Percentiles rank a stretch among this genome's conserved stretches.
Conservation (phyloP, 495 filamentous ascomycete genomes). For the Penicillium samsonianum region DNA sequence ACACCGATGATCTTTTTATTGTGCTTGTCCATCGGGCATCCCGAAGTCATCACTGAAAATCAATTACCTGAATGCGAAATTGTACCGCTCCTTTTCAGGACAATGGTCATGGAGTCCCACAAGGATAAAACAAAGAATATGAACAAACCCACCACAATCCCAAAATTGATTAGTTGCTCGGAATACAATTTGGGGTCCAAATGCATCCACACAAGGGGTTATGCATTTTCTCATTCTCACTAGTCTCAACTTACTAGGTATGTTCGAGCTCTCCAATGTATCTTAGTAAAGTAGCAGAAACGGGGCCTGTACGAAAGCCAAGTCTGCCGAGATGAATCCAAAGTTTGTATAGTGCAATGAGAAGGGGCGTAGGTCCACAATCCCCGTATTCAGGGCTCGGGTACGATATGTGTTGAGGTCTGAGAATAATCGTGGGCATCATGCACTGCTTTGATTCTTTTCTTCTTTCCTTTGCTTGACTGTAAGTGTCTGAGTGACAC, state of each 20-base stretch:
- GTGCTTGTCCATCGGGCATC: background rate
- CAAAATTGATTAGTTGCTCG: slow-evolving; percentile 4
- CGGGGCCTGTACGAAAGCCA: background rate
- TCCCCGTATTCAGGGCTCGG: background rate
- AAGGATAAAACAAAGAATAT: background rate
- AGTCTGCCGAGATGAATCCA: background rate
- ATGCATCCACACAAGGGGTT: background rate
- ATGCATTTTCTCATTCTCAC: background rate
- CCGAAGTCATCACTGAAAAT: background rate
- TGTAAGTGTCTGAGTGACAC: background rate
- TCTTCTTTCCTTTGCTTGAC: background rate
- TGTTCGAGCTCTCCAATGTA: background rate
- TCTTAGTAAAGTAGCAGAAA: background rate
- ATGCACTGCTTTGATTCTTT: background rate
- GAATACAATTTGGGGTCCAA: slow-evolving; percentile 11
- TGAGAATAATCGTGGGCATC: background rate
- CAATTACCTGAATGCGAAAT: slow-evolving; percentile 6
- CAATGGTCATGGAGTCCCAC: background rate
- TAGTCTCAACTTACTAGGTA: background rate
- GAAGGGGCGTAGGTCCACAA: background rate
- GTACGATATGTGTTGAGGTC: background rate
- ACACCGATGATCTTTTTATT: slow-evolving; percentile 2
- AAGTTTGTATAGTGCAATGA: background rate
- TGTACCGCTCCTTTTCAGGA: background rate
- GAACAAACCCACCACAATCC: background rate